These are phyloP conservation scores for Taphrina populina DNA, from an alignment of 1,139 yeast species.

Conservation along the genomic window DNA sequence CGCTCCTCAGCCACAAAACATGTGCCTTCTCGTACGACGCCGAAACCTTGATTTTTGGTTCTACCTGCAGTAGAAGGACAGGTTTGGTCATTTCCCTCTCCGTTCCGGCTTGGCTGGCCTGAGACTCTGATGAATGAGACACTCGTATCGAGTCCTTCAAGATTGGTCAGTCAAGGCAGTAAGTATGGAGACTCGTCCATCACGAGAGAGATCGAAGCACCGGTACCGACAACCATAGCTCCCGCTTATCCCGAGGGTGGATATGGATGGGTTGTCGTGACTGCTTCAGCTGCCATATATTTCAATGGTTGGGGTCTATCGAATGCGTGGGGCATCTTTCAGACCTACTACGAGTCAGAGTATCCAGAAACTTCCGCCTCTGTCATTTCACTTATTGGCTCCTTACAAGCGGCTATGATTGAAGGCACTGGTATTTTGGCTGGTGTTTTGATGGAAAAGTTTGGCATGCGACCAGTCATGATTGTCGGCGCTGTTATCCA, in stretches of 20 bases:
- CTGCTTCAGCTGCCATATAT: conserved; percentile 22
- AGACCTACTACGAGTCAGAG: conserved; percentile 55
- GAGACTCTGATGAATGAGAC: too few relatives aligned
- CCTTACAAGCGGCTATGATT: conserved; percentile 57
- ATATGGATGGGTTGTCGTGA: conserved; percentile 26
- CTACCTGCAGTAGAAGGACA: too few relatives aligned
- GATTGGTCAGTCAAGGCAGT: too few relatives aligned
- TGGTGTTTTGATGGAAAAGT: conserved; percentile 60
- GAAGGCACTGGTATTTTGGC: conserved; percentile 57
- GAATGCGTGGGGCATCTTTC: conserved; percentile 47
- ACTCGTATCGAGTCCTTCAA: too few relatives aligned
- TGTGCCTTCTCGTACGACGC: too few relatives aligned
- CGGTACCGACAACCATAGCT: not conserved
- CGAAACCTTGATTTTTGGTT: too few relatives aligned
- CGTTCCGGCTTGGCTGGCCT: too few relatives aligned
- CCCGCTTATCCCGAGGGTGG: conserved; percentile 27
- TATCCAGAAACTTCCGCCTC: conserved; percentile 51
- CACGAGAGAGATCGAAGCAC: not conserved
- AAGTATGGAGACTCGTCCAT: too few relatives aligned
- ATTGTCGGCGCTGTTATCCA: conserved; percentile 54
- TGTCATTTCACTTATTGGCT: conserved; percentile 64
- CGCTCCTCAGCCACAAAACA: too few relatives aligned
- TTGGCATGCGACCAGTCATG: conserved; percentile 41
- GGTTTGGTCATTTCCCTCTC: too few relatives aligned
- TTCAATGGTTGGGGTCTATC: conserved; percentile 33